These are phyloP conservation scores for Fusarium setosum DNA, from an alignment of 2,329 filamentous ascomycete genomes.

Conservation along the genomic window DNA sequence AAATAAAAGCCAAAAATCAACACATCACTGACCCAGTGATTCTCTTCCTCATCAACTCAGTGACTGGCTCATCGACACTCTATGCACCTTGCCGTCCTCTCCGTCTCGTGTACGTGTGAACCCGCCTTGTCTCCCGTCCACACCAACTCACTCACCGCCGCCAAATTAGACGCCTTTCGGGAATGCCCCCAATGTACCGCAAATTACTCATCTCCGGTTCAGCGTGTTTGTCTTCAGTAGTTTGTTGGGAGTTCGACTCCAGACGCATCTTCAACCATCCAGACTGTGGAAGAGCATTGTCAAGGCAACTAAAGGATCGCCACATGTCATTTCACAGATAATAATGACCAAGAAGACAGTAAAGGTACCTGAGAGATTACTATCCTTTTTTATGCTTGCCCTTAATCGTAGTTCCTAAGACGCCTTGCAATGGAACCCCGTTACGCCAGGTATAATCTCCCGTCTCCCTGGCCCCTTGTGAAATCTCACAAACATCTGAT, in stretches of 20 bases:
- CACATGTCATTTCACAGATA: neutral
- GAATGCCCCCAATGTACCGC: slow-evolving; percentile 1
- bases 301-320: neutral
- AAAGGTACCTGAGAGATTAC: neutral
- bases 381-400: neutral
- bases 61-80: neutral
- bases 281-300: neutral
- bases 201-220: slow-evolving; percentile 16
- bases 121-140: neutral
- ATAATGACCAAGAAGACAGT: neutral
- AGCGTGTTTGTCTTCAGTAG: neutral
- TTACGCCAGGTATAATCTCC: slow-evolving; percentile 7
- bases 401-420: slow-evolving; percentile 10
- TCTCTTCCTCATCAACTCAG: neutral
- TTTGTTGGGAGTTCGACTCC: no score
- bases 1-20: neutral
- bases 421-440: slow-evolving; percentile 10
- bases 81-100: slow-evolving; percentile 8
- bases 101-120: neutral
- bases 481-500: slow-evolving; percentile 3
- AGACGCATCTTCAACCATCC: slow-evolving; percentile 3
- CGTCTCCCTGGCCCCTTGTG: neutral
- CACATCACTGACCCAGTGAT: neutral
- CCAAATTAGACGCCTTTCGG: neutral
- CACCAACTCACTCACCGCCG: no score